Percentiles rank a stretch among this genome's conserved stretches.
These are phyloP conservation scores for Russula sp. DNA, from an alignment of 768 basidiomycete genomes.

Conservation along the genomic window DNA sequence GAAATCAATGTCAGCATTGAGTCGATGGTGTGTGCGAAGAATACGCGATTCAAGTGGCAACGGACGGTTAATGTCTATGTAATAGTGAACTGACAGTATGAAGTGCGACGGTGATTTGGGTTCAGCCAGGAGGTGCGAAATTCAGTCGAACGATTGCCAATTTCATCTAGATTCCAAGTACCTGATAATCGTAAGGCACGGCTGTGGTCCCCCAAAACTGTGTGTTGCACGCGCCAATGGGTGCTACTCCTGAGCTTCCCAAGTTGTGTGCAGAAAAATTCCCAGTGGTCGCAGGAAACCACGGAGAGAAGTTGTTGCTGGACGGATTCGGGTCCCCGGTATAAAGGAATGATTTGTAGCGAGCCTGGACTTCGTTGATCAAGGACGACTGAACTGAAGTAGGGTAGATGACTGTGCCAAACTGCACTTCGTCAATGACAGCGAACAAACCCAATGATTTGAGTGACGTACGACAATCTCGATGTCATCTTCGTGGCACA, in stretches of 20 bases:
- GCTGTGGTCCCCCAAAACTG: conserved; percentile 56
- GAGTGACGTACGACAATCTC: conserved; percentile 56
- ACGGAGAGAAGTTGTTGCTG: conserved; percentile 39
- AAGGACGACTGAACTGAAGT: conserved; percentile 51
- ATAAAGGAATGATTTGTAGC: conserved; percentile 60
- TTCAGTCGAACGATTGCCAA: background rate
- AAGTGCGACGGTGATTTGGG: background rate
- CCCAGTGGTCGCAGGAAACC: conserved; percentile 47
- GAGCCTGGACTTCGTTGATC: conserved; percentile 57
- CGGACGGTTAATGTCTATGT: background rate
- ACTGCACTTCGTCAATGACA: conserved; percentile 26
- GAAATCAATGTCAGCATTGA: background rate
- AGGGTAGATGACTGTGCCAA: conserved; percentile 54
- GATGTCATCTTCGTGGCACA: conserved; percentile 83
- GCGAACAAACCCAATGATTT: conserved; percentile 30
- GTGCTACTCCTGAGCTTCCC: conserved; percentile 49
- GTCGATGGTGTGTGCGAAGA: background rate
- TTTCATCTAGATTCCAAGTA: conserved; percentile 31
- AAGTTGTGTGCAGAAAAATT: conserved; percentile 55
- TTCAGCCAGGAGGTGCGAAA: background rate
- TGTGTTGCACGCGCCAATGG: conserved; percentile 55
- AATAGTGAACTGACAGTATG: background rate
- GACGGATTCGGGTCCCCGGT: conserved; percentile 57
- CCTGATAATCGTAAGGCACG: conserved; percentile 69
- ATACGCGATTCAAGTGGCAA: background rate